phyloP scores from a whole-genome alignment of 495 filamentous ascomycete species.

The Podospora appendiculata region DNA sequence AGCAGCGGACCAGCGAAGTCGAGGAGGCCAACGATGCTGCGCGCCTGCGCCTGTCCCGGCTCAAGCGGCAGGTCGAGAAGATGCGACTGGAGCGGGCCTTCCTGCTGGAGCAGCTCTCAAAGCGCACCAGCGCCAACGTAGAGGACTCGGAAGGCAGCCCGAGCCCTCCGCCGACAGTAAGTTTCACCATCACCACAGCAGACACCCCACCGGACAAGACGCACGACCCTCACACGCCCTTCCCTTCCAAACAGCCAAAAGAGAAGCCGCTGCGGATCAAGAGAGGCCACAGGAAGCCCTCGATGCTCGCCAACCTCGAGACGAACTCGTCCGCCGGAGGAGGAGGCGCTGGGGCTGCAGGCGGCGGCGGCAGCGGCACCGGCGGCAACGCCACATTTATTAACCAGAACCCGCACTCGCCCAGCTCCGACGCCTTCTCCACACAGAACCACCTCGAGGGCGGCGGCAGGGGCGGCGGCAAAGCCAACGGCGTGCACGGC shows the following conservation, averaged over 20 bases:
- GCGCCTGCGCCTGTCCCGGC: slow-evolving; percentile 68
- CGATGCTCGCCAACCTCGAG: slow-evolving; percentile 27
- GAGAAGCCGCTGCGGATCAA: slow-evolving; percentile 87
- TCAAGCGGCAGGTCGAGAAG: slow-evolving; percentile 77
- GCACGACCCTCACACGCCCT: slow-evolving; percentile 14
- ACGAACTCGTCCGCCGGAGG: slow-evolving; percentile 4
- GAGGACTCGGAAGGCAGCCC: slow-evolving; percentile 68
- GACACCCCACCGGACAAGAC: slow-evolving; percentile 7
- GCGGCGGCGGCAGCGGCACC: slow-evolving; percentile 13
- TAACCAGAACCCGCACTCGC: slow-evolving; percentile 38
- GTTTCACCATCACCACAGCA: slow-evolving; percentile 18
- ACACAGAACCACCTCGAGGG: slow-evolving; percentile 18
- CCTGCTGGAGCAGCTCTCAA: slow-evolving; percentile 78
- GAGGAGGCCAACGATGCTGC: slow-evolving; percentile 80
- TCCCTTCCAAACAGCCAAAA: slow-evolving; percentile 55
- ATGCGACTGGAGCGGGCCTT: slow-evolving; percentile 86
- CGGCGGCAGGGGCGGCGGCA: slow-evolving; percentile 7
- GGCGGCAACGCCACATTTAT: slow-evolving; percentile 33
- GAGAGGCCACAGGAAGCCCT: slow-evolving; percentile 57
- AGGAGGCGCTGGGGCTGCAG: not conserved
- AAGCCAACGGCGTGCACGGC: slow-evolving; percentile 18
- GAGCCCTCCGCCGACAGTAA: slow-evolving; percentile 63
- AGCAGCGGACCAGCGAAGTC: slow-evolving; percentile 81
- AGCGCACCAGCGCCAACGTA: slow-evolving; percentile 73
- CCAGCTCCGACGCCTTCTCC: slow-evolving; percentile 39